Evolutionary conservation across 2,329 filamentous ascomycete genomes (phyloP), one percentile per base, ranked within the genome.

Genomic region (Monilinia aucupariae): DNA sequence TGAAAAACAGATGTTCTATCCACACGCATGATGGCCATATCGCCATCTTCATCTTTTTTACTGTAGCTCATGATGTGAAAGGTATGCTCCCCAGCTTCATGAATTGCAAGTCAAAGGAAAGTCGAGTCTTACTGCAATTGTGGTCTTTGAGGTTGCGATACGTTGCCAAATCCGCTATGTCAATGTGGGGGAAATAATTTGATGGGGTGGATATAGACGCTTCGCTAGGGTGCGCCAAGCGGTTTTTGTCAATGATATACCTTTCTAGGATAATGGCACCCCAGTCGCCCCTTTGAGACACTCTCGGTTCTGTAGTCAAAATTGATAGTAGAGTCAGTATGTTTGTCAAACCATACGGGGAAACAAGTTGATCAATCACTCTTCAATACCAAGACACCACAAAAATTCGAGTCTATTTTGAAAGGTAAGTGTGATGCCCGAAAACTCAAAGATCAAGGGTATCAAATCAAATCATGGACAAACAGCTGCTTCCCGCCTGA

Each of bases 31-130:
- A 97, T 85, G 75, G 90, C 88, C 76, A 88, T 85, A 76, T 97
- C 93, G 75, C 88, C 91, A 82, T 99, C 94, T 84, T 97, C 94
- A 78, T 99, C 93, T 83, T 96, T 97, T 82, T 99, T 99, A 82
- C 93, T 88, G 85, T 94, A 96, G 80, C 89, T 94, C 92, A 96
- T 96, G 75, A 71, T 86, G 80, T 65, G 61, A 39, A 67, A 69
- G 70, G 68, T 69, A 50, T 62, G 69, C 71, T 73, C 70, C 71
- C 66, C 72, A 74, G 72, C 72, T 69, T 73, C 71, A 74, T 69
- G 69, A 72, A 73, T 73, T 69, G 70, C 70, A 55, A 48, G 25
- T 62, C 30, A 49, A 72, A 63, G 59, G 62, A 52, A 69, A 70
- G 65, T 66, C 62, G 43, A 49, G 43, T 59, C 41, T 45, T 64